phyloP scores from a whole-genome alignment of 2,329 filamentous ascomycete species.

The Magnaporthiopsis rhizophila region DNA sequence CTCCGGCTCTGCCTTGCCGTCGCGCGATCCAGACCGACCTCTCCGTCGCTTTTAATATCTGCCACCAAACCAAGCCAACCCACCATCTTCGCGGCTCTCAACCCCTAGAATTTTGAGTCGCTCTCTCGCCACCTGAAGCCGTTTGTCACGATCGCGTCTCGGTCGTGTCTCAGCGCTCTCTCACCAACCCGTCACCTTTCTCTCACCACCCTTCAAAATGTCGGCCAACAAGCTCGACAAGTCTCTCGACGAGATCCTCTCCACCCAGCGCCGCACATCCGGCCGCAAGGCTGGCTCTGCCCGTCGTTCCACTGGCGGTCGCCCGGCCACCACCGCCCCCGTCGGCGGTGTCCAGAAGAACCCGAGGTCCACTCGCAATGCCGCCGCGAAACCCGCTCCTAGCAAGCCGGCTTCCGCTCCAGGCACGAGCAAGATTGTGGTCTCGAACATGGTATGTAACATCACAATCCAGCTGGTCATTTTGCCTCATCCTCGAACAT shows the following conservation, averaged over 20 bases:
- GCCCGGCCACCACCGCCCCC: conserved; percentile 59
- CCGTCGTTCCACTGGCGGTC: conserved; percentile 44
- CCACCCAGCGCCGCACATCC: conserved; percentile 57
- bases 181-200: neutral
- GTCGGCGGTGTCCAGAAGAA: conserved; percentile 76
- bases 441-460: conserved; percentile 97
- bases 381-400: conserved; percentile 52
- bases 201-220: conserved; percentile 48
- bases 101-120: neutral
- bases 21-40: neutral
- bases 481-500: conserved; percentile 6
- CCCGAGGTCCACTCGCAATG: conserved; percentile 51
- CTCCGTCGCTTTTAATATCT: neutral
- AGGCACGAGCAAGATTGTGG: conserved; percentile 91
- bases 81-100: neutral
- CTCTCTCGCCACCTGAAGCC: neutral
- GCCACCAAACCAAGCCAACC: neutral
- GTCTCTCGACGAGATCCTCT: conserved; percentile 95
- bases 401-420: conserved; percentile 52
- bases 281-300: conserved; percentile 38
- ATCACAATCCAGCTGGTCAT: conserved; percentile 68
- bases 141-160: neutral
- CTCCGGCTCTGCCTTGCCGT: neutral
- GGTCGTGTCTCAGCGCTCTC: neutral
- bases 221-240: conserved; percentile 84